These are phyloP conservation scores for Leccinum subgranulosum DNA, from an alignment of 768 basidiomycete genomes.

Conservation along the genomic window DNA sequence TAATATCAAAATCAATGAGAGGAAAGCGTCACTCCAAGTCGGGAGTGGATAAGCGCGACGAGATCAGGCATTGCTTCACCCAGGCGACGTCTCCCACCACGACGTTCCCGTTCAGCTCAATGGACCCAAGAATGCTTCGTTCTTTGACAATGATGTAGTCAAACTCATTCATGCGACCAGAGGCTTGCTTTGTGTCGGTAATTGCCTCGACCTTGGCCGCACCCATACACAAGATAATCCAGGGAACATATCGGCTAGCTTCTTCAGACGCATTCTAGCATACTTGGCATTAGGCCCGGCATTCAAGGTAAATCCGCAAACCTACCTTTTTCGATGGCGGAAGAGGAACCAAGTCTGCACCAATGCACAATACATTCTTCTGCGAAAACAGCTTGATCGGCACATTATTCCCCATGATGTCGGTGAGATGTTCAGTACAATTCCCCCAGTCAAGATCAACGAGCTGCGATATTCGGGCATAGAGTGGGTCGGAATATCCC, in stretches of 20 bases:
- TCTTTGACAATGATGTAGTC: slow-evolving; percentile 67
- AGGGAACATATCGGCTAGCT: slow-evolving; percentile 48
- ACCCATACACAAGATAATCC: slow-evolving; percentile 77
- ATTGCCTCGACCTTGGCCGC: slow-evolving; percentile 68
- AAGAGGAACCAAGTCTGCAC: slow-evolving; percentile 50
- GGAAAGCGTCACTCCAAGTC: slow-evolving; percentile 7
- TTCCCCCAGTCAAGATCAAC: slow-evolving; percentile 51
- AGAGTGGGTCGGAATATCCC: slow-evolving; percentile 41
- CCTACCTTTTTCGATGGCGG: slow-evolving; percentile 27
- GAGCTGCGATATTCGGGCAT: slow-evolving; percentile 43
- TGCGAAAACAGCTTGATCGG: slow-evolving; percentile 55
- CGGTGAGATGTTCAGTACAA: slow-evolving; percentile 47
- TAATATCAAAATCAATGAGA: background rate
- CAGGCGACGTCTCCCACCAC: slow-evolving; percentile 57
- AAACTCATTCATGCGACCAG: slow-evolving; percentile 35
- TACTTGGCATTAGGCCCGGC: background rate
- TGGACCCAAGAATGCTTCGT: slow-evolving; percentile 20
- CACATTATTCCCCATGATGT: slow-evolving; percentile 58
- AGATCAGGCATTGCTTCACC: slow-evolving; percentile 77
- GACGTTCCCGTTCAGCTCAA: slow-evolving; percentile 25
- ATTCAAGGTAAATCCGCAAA: background rate
- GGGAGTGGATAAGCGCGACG: slow-evolving; percentile 48
- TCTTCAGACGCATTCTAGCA: slow-evolving; percentile 29
- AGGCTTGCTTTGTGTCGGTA: slow-evolving; percentile 36
- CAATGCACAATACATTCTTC: slow-evolving; percentile 59